Evolutionary conservation across 169 alveolate genomes (phyloP).

Genomic region (Plasmodium vinckei): DNA sequence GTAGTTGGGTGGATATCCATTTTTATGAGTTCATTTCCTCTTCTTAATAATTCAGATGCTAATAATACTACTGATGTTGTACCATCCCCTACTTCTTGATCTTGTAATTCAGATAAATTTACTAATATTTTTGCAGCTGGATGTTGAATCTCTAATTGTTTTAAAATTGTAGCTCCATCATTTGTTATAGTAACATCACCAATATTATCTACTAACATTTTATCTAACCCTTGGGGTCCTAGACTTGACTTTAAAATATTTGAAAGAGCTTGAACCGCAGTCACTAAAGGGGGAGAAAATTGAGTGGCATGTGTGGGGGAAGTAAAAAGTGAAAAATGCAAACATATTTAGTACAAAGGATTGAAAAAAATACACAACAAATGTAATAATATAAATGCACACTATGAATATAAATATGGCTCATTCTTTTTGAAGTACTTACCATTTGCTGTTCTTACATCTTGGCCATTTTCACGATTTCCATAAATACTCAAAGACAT

Average conservation of each 20-base stretch:
- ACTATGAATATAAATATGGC: not conserved
- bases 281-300: conserved; percentile 80
- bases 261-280: conserved; percentile 98
- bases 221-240: conserved; percentile 99
- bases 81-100: conserved; percentile 99
- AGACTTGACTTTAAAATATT: conserved; percentile 97
- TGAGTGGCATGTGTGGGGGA: not conserved
- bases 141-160: conserved; percentile 98
- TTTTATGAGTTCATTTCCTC: conserved; percentile 97
- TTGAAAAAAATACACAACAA: not conserved
- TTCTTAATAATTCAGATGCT: conserved; percentile 98
- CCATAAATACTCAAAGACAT: conserved; percentile 86
- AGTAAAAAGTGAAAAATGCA: not conserved
- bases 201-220: conserved; percentile 99
- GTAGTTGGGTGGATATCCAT: conserved; percentile 98
- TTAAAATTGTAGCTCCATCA: conserved; percentile 99
- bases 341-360: not conserved
- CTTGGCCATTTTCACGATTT: conserved; percentile 84
- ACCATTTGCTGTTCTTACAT: conserved; percentile 86
- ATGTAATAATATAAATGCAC: too few species aligned
- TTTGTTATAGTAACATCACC: conserved; percentile 99
- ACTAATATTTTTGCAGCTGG: conserved; percentile 99
- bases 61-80: conserved; percentile 99
- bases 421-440: not conserved
- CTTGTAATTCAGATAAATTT: conserved; percentile 97